Evolutionary conservation across 768 basidiomycete genomes (phyloP), one percentile per base, ranked within the genome.

Genomic region (Brasilioporus rufonigricans): DNA sequence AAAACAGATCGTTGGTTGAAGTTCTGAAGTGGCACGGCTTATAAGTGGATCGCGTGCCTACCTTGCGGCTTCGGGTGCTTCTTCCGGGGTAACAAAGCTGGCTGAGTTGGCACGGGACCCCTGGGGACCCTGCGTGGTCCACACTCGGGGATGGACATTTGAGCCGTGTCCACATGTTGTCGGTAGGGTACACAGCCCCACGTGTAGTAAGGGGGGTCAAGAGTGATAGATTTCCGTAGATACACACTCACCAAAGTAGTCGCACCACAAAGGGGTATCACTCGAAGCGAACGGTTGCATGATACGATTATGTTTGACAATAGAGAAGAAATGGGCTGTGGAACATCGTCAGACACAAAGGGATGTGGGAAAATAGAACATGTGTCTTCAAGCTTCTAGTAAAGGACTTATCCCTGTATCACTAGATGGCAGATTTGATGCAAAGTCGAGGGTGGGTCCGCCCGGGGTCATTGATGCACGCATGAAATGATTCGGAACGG

Each of bases 21-120:
- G 39, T 23, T 21, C 39, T 54, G 52, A 48, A 50, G 48, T 46
- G 58, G 54, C 43, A 59, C 46, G 65, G 63, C 32, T 67, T 69
- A 49, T 69, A 69, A 63, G 57, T 53, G 46, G 26, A 53, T 62
- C 55, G 65, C 67, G 54, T 69, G 67, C 56, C 51, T n/a, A 57
- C 65, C 66, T 62, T 60, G 66, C 65, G 65, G 68, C 51, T 47
- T 46, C 40, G 16, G 38, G 43, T 14, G 12, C 49, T 60, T 61
- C 57, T 59, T 65, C 63, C 59, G 65, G 66, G 65, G 59, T 65
- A 67, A 58, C 50, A 65, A 61, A 57, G 50, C 49, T 48, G 58
- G 49, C 54, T 57, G 50, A 51, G 48, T 57, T 41, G 46, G 16
- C 19, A 27, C 13, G 32, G 38, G 65, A 29, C 64, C 64, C 64